Conservation (phyloP, 305 asterid genomes). For the Andrographis paniculata region DNA sequence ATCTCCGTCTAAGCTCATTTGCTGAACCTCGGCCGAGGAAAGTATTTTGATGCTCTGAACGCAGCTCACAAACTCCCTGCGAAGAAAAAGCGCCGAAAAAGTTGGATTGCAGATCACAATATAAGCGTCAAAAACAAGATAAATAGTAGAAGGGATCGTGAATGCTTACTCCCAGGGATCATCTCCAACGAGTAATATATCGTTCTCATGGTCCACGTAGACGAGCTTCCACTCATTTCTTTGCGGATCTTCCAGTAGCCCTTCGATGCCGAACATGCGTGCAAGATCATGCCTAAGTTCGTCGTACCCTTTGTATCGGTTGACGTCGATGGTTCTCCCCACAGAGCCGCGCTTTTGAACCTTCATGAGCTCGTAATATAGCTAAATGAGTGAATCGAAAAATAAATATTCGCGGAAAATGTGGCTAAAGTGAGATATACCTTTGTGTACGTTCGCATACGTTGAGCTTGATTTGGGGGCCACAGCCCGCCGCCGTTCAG, state of each 20-base stretch:
- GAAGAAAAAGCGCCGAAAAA: background rate
- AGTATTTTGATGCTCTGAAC: conserved; percentile 90
- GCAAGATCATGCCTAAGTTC: conserved; percentile 89
- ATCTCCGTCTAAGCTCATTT: conserved; percentile 93
- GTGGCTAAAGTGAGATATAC: conserved; percentile 31
- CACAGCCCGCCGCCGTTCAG: conserved; percentile 52
- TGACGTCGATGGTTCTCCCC: conserved; percentile 92
- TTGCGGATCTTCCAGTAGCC: conserved; percentile 81
- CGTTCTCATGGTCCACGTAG: conserved; percentile 89
- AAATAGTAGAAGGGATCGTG: background rate
- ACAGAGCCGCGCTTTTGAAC: conserved; percentile 97
- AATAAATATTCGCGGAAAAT: background rate
- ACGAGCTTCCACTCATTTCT: conserved; percentile 94
- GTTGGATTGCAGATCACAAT: background rate
- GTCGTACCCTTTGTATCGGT: conserved; percentile 79
- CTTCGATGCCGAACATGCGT: conserved; percentile 90
- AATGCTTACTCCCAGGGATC: conserved; percentile 99
- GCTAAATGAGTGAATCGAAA: no score
- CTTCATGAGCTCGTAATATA: no score
- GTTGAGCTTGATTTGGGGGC: conserved; percentile 82
- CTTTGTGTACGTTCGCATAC: conserved; percentile 96
- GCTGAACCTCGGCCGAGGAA: conserved; percentile 84
- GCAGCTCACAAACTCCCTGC: conserved; percentile 92
- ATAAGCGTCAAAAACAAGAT: background rate
- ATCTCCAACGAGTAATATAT: conserved; percentile 88